Evolutionary conservation across 1,284 basidiomycete genomes (phyloP), one percentile per base, ranked within the genome.

Genomic region (Athelia sp.): DNA sequence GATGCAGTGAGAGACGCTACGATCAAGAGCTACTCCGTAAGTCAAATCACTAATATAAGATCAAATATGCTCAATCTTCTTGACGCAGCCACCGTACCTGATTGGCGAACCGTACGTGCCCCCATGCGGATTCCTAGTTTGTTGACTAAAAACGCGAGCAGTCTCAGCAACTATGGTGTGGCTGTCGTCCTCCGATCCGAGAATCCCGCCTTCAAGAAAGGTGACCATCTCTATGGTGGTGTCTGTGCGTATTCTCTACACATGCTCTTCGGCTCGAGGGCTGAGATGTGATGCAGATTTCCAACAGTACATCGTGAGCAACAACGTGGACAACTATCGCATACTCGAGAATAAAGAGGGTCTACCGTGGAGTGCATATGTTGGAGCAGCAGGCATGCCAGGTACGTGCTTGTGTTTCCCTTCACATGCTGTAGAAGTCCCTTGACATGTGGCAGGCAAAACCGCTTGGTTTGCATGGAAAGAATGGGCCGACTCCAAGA

Each of bases 311-410:
- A 59, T 48, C 17, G 50, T 69, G n/a, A 46, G 50, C 10, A 45
- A 50, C 15, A 54, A 58, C 19, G 26, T 51, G 14, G 23, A 54
- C 10, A 32, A 46, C 13, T 48, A 57, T n/a, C 46, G 18, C 22
- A 52, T 63, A 3, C 40, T 66, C 8, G 63, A 74, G 45, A 68
- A 72, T 47, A 50, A 69, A 32, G 56, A 60, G 18, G 64, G 67
- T 0, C 55, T 81, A 13, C 71, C 76, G 0, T 75, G 66, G 69
- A 68, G 71, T 0, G 64, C 66, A 3, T 81, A 74, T 57, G 49
- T 77, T n/a, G 77, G 78, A 4, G 71, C 68, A 0, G 59, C 71
- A 1, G 80, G 81, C 8, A 68, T 73, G 69, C 63, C 72, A 17
- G 70, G 69, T 55, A n/a, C 19, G 40, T 46, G 26, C 26, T 50